Conservation (phyloP, 768 basidiomycete genomes). For the Leccinum fibrillosum region DNA sequence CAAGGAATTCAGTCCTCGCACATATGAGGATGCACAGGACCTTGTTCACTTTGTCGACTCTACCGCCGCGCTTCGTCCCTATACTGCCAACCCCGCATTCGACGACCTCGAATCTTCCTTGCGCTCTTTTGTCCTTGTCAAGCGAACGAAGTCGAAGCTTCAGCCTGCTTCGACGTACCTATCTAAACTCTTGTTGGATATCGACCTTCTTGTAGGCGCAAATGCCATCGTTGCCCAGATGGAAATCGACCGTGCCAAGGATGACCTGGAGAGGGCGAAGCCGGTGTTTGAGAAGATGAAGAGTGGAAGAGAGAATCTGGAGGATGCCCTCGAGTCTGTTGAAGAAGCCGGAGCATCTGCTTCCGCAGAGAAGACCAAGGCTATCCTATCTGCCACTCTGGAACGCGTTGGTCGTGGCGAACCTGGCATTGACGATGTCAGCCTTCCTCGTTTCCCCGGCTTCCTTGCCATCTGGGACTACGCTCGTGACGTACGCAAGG, state of each 20-base stretch:
- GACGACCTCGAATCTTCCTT: slow-evolving; percentile 86
- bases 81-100: slow-evolving; percentile 66
- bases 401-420: slow-evolving; percentile 75
- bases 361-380: slow-evolving; percentile 53
- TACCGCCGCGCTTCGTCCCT: slow-evolving; percentile 65
- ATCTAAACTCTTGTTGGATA: slow-evolving; percentile 81
- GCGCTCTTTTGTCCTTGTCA: slow-evolving; percentile 92
- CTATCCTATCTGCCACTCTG: slow-evolving; percentile 62
- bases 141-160: slow-evolving; percentile 95
- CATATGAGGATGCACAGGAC: slow-evolving; percentile 86
- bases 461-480: slow-evolving; percentile 83
- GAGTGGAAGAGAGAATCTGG: slow-evolving; percentile 65
- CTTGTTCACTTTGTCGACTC: slow-evolving; percentile 99
- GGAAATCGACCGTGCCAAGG: slow-evolving; percentile 70
- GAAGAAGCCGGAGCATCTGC: slow-evolving; percentile 72
- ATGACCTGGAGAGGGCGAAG: slow-evolving; percentile 62
- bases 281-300: slow-evolving; percentile 91
- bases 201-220: slow-evolving; percentile 81
- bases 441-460: slow-evolving; percentile 81
- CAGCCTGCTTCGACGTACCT: slow-evolving; percentile 92
- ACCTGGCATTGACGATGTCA: slow-evolving; percentile 54
- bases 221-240: slow-evolving; percentile 84
- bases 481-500: slow-evolving; percentile 70
- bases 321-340: slow-evolving; percentile 70
- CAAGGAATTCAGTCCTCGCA: slow-evolving; percentile 86